Evolutionary conservation across 164 flowering plant genomes (phyloP).

Genomic region (Magnolia officinalis): DNA sequence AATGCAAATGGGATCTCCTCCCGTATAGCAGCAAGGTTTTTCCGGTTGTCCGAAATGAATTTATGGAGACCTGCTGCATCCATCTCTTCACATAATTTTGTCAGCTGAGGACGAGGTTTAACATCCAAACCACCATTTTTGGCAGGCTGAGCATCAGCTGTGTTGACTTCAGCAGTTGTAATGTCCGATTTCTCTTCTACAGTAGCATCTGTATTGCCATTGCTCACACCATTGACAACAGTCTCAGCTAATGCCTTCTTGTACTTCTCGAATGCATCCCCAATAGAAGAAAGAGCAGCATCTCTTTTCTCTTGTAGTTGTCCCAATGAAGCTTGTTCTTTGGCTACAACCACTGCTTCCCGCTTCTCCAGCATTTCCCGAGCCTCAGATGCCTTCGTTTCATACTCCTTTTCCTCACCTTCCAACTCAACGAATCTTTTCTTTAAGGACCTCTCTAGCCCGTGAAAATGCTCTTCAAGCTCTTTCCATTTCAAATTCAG

Average conservation of each 20-base stretch:
- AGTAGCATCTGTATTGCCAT: slow-evolving; percentile 18
- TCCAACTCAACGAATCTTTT: slow-evolving; percentile 82
- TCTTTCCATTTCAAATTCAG: slow-evolving; percentile 95
- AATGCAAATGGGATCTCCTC: slow-evolving; percentile 86
- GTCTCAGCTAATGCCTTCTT: slow-evolving; percentile 37
- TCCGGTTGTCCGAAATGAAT: slow-evolving; percentile 91
- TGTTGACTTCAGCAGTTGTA: slow-evolving; percentile 28
- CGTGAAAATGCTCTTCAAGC: slow-evolving; percentile 90
- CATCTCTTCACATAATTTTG: slow-evolving; percentile 77
- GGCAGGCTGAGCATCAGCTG: slow-evolving; percentile 28
- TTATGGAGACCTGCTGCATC: slow-evolving; percentile 78
- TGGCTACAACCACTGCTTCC: slow-evolving; percentile 70
- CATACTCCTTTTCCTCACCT: slow-evolving; percentile 75
- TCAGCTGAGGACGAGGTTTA: slow-evolving; percentile 55
- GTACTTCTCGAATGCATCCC: slow-evolving; percentile 50
- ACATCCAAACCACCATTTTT: slow-evolving; percentile 35
- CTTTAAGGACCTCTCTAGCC: slow-evolving; percentile 88
- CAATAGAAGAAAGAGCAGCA: slow-evolving; percentile 66
- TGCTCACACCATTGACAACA: slow-evolving; percentile 21
- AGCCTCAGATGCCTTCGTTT: slow-evolving; percentile 57
- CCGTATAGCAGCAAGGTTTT: slow-evolving; percentile 70
- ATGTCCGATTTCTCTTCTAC: slow-evolving; percentile 51
- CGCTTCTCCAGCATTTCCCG: slow-evolving; percentile 58
- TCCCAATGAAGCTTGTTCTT: slow-evolving; percentile 69
- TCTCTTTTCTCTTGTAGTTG: slow-evolving; percentile 84